A percentile compares a stretch with the other conserved stretches of the same genome.
These are phyloP conservation scores for Schizothecium vesticola DNA, from an alignment of 495 filamentous ascomycete species.

Conservation along the genomic window DNA sequence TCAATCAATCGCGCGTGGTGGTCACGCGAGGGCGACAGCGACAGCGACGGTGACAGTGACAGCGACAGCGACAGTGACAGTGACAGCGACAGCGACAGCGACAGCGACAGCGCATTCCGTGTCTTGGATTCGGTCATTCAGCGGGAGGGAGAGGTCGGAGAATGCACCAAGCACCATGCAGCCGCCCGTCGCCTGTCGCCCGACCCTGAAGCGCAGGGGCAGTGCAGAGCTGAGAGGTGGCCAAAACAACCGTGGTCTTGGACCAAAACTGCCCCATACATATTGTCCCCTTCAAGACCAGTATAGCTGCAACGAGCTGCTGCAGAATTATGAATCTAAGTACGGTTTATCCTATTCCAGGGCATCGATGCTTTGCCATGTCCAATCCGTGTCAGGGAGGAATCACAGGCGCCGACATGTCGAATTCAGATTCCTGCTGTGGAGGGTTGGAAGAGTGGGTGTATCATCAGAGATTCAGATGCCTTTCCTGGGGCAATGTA, in stretches of 20 bases:
- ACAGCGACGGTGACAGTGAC: neutral
- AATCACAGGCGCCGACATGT: no score
- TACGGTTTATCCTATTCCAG: no score
- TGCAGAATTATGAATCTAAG: no score
- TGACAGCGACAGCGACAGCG: neutral
- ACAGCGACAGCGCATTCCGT: neutral
- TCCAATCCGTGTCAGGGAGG: no score
- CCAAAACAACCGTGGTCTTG: neutral
- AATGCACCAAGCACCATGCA: neutral
- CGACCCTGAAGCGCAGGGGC: neutral
- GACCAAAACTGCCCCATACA: neutral
- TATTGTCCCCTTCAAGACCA: no score
- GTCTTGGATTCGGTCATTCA: neutral
- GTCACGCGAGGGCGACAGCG: neutral
- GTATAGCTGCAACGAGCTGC: no score
- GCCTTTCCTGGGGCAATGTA: neutral
- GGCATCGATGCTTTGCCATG: no score
- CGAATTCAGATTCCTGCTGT: neutral
- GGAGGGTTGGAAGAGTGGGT: no score
- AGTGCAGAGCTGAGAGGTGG: neutral
- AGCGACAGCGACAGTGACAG: no score
- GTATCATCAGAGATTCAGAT: neutral
- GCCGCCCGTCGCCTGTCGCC: neutral
- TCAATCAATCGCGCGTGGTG: neutral
- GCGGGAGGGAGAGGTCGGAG: neutral